These are phyloP conservation scores for Atalantia buxifolia DNA, from an alignment of 345 rosid genomes.

Conservation along the genomic window DNA sequence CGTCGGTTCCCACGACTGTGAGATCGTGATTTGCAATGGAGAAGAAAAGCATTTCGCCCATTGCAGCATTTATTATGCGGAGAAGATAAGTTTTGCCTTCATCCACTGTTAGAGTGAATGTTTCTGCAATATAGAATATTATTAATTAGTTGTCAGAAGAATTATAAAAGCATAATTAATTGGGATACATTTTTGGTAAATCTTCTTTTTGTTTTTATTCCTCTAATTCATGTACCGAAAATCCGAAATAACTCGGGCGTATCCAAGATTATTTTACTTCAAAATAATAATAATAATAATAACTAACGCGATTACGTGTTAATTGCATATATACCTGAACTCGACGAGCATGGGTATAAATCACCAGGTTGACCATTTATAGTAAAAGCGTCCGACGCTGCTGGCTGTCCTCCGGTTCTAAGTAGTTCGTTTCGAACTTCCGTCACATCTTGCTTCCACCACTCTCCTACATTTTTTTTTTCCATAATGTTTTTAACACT, in stretches of 20 bases:
- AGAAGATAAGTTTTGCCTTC: constrained; percentile 42
- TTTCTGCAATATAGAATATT: constrained; percentile 23
- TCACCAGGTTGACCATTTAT: constrained; percentile 50
- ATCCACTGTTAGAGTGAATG: constrained; percentile 30
- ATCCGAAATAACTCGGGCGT: too few relatives aligned
- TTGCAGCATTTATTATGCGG: constrained; percentile 25
- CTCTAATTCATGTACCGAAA: not conserved
- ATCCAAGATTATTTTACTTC: not conserved
- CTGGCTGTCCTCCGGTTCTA: constrained; percentile 23
- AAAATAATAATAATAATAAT: too few relatives aligned
- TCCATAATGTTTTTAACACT: not conserved
- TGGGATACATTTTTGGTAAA: too few relatives aligned
- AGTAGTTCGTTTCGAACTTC: not conserved
- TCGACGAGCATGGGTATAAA: constrained; percentile 36
- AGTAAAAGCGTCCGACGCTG: constrained; percentile 30
- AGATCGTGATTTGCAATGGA: constrained; percentile 35
- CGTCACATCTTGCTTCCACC: constrained; percentile 34
- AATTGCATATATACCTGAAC: constrained; percentile 5
- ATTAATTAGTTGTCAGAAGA: not conserved
- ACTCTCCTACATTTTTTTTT: constrained; percentile 26
- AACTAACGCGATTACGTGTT: not conserved
- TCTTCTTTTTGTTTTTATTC: not conserved
- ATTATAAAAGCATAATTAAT: too few relatives aligned
- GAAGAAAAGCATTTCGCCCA: constrained; percentile 38
- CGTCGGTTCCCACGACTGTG: constrained; percentile 44